These are phyloP conservation scores for Ganoderma sinense DNA, from an alignment of 1,284 basidiomycete genomes.

Conservation along the genomic window DNA sequence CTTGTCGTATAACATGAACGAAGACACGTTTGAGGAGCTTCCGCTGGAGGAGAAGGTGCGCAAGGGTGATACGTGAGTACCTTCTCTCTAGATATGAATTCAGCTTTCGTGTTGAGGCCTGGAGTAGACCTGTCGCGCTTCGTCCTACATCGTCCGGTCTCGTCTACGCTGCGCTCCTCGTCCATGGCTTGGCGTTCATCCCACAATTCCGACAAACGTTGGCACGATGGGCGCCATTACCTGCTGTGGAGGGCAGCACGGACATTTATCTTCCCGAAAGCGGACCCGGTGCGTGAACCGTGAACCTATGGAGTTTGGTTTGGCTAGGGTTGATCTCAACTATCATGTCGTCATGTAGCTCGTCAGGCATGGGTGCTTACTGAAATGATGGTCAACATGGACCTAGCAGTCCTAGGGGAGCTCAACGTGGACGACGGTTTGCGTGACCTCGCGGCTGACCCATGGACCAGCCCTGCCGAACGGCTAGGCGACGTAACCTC, in stretches of 20 bases:
- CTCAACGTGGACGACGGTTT: conserved; percentile 49
- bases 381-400: conserved; percentile 72
- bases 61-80: conserved; percentile 63
- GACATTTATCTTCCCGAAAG: conserved; percentile 25
- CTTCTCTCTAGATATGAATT: not conserved
- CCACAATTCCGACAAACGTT: conserved; percentile 68
- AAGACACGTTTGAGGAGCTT: conserved; percentile 45
- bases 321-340: not conserved
- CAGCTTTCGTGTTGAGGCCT: conserved; percentile 8
- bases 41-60: conserved; percentile 60
- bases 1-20: conserved; percentile 46
- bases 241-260: conserved; percentile 6
- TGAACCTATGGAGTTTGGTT: conserved; percentile 22
- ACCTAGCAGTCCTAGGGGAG: conserved; percentile 52
- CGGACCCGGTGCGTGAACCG: conserved; percentile 45
- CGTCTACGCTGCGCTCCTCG: conserved; percentile 65
- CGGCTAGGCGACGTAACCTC: conserved; percentile 49
- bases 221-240: conserved; percentile 53
- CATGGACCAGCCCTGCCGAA: conserved; percentile 44
- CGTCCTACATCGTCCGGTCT: conserved; percentile 59
- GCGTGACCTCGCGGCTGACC: conserved; percentile 43
- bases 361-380: conserved; percentile 59
- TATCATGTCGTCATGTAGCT: conserved; percentile 29
- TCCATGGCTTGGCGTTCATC: conserved; percentile 71
- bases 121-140: conserved; percentile 65